Evolutionary conservation across 2,329 filamentous ascomycete genomes (phyloP).

Genomic region (Zymoseptoria brevis): DNA sequence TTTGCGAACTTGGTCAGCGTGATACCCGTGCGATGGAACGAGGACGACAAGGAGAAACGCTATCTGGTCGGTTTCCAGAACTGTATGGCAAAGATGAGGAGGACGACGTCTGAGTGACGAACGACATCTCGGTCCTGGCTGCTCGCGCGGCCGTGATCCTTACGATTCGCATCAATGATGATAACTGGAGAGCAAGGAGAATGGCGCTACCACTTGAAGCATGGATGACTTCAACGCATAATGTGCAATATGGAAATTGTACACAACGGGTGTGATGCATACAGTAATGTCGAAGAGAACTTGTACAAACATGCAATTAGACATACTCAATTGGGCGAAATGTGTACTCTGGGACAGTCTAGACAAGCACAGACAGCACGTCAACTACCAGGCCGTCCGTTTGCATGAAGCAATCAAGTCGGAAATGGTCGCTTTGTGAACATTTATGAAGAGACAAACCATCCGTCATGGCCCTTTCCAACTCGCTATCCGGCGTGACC

Average conservation of each 20-base stretch:
- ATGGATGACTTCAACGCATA: not conserved
- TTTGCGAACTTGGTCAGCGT: conserved; percentile 3
- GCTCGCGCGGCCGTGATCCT: too few species aligned
- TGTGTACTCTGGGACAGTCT: not conserved
- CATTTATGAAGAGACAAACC: too few species aligned
- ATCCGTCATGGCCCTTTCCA: too few species aligned
- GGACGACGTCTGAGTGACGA: not conserved
- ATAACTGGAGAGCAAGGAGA: too few species aligned
- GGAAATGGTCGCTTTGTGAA: too few species aligned
- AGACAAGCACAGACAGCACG: not conserved
- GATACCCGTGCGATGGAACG: not conserved
- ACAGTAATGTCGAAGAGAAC: not conserved
- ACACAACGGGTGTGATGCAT: not conserved
- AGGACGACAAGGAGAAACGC: not conserved
- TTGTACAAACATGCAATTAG: not conserved
- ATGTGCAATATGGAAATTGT: not conserved
- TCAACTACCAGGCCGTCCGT: not conserved
- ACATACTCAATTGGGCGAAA: not conserved
- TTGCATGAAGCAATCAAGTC: not conserved
- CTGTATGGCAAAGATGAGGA: not conserved
- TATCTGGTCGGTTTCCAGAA: conserved; percentile 3
- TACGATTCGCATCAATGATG: too few species aligned
- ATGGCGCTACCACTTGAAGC: too few species aligned
- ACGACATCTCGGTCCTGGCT: not conserved
- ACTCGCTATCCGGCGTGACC: too few species aligned